phyloP scores from a whole-genome alignment of 2,329 filamentous ascomycete genomes.

The Ceratocystis cacaofunesta region DNA sequence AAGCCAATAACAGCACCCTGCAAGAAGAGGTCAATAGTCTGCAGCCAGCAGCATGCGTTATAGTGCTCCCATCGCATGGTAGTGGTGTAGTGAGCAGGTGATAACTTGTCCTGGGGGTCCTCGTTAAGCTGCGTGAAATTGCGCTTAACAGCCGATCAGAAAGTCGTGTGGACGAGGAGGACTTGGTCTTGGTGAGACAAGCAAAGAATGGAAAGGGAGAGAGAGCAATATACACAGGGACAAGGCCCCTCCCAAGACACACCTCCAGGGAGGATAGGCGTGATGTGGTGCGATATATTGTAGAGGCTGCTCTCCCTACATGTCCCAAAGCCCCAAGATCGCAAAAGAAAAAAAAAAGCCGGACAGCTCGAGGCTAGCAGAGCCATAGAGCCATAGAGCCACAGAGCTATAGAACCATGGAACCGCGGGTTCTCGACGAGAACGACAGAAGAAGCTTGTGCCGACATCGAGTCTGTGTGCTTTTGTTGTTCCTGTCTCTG shows the following conservation, averaged over 20 bases:
- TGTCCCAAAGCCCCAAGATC: too few relatives aligned
- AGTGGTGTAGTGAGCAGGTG: background rate
- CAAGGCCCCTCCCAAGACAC: too few relatives aligned
- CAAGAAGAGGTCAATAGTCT: background rate
- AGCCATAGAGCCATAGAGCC: too few relatives aligned
- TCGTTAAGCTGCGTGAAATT: background rate
- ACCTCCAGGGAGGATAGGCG: too few relatives aligned
- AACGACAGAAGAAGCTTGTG: background rate
- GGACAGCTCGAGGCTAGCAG: too few relatives aligned
- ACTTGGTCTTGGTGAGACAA: background rate
- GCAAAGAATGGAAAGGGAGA: too few relatives aligned
- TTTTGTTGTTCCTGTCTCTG: background rate
- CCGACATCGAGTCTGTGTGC: background rate
- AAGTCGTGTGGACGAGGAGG: background rate
- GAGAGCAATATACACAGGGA: too few relatives aligned
- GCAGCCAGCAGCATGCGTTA: background rate
- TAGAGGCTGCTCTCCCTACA: too few relatives aligned
- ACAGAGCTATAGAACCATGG: too few relatives aligned
- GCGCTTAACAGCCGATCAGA: slow-evolving; percentile 3
- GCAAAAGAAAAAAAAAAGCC: too few relatives aligned
- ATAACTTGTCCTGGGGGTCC: background rate
- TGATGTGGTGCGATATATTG: too few relatives aligned
- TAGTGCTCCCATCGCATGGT: background rate
- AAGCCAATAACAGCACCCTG: background rate
- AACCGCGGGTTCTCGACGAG: background rate